phyloP scores from a whole-genome alignment of 768 basidiomycete species.

The Naganishia onofrii region DNA sequence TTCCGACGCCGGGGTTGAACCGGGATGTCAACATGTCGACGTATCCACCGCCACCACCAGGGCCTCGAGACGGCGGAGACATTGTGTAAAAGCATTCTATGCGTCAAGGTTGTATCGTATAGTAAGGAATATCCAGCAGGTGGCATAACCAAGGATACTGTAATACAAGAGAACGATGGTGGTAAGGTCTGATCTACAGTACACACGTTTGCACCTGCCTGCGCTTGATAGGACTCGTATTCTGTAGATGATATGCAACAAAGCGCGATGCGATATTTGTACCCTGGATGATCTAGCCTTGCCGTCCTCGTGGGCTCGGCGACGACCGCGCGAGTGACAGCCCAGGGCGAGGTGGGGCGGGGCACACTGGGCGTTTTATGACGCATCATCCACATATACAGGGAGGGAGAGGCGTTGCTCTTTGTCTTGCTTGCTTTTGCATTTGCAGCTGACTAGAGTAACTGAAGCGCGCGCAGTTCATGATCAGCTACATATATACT shows the following conservation, averaged over 20 bases:
- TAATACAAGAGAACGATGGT: neutral
- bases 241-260: neutral
- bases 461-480: neutral
- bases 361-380: too few relatives aligned
- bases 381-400: too few relatives aligned
- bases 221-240: too few relatives aligned
- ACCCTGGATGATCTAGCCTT: too few relatives aligned
- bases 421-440: too few relatives aligned
- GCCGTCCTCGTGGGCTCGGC: too few relatives aligned
- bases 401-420: too few relatives aligned
- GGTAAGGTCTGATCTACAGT: neutral
- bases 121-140: neutral
- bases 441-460: constrained; percentile 1
- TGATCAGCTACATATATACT: too few relatives aligned
- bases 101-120: neutral
- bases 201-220: too few relatives aligned
- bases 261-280: neutral
- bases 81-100: neutral
- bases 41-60: neutral
- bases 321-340: too few relatives aligned
- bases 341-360: too few relatives aligned
- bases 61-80: neutral
- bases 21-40: neutral
- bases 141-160: neutral
- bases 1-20: neutral